Evolutionary conservation across 164 flowering plant species (phyloP), one percentile per base, ranked within the genome.

Genomic region (Liquidambar formosana): DNA sequence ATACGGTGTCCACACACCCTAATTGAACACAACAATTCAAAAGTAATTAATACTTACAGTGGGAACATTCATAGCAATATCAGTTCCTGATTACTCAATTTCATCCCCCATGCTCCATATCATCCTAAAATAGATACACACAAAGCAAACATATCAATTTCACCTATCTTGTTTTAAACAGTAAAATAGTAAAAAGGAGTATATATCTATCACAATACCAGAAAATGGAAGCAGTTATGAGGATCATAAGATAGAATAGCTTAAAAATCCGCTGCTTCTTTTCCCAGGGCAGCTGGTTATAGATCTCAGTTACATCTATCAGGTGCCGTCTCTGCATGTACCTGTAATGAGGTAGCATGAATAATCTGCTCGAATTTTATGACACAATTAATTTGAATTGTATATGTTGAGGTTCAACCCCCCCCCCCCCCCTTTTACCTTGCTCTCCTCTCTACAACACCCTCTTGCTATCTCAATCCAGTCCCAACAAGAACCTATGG

Each of bases 241-340:
- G 79, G 64, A 76, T 6, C 9, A 86, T 47, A 21, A 84, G 66
- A 75, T 86, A 84, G 57, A 65, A 80, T 12, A 94, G 85, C 80
- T 92, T 94, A 74, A 79, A 52, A 62, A 88, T 76, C 25, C 96
- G 82, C 57, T 59, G 77, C 83, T 84, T 85, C 83, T 92, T 90
- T 77, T 89, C 93, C 83, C 85, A 49, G 53, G 71, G 68, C 33
- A 92, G 82, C 81, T 76, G 64, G 76, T 88, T 90, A 63, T 85
- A 92, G 23, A 94, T 87, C 86, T 92, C 97, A 1, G 97, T 92
- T n/a, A 92, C 87, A 78, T 94, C 96, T 52, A 89, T 71, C 65
- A 89, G 68, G 64, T 94, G 94, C 52, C 78, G 76, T 66, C 72
- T 78, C 73, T 65, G 70, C 48, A 4, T 76, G 65, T 90, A 91